A percentile compares a stretch with the other conserved stretches of the same genome.
Conservation (phyloP, 495 filamentous ascomycete genomes). For the Pseudevernia furfuracea region DNA sequence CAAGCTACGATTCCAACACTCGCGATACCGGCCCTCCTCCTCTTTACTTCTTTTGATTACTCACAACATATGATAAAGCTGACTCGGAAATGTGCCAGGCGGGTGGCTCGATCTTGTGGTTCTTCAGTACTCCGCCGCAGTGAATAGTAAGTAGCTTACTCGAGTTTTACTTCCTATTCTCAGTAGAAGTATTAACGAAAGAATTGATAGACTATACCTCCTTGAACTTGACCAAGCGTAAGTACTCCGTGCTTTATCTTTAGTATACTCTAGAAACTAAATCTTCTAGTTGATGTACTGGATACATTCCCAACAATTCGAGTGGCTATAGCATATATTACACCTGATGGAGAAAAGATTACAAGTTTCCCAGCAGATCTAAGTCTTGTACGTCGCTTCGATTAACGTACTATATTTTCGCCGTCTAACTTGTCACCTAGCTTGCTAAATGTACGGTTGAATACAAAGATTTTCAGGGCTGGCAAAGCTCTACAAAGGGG, state of each 20-base stretch:
- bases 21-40: too few species aligned
- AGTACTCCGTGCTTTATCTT: neutral
- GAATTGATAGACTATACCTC: constrained; percentile 47
- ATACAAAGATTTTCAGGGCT: constrained; percentile 71
- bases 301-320: constrained; percentile 76
- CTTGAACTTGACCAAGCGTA: constrained; percentile 39
- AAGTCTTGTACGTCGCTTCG: constrained; percentile 32
- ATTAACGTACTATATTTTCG: neutral
- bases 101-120: constrained; percentile 86
- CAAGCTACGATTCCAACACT: too few species aligned
- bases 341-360: constrained; percentile 38
- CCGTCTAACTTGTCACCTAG: neutral
- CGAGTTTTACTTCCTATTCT: neutral
- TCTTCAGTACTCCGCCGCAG: constrained; percentile 58
- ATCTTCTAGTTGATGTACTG: constrained; percentile 55
- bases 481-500: constrained; percentile 65
- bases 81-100: neutral
- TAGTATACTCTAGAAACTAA: neutral
- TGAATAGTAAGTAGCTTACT: constrained; percentile 41
- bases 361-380: constrained; percentile 61
- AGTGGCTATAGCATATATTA: constrained; percentile 63
- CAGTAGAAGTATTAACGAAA: neutral
- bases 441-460: constrained; percentile 40
- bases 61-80: too few species aligned
- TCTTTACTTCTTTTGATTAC: too few species aligned